Evolutionary conservation across 352 stramenopile species (phyloP).

Genomic region (Phytophthora multivora): DNA sequence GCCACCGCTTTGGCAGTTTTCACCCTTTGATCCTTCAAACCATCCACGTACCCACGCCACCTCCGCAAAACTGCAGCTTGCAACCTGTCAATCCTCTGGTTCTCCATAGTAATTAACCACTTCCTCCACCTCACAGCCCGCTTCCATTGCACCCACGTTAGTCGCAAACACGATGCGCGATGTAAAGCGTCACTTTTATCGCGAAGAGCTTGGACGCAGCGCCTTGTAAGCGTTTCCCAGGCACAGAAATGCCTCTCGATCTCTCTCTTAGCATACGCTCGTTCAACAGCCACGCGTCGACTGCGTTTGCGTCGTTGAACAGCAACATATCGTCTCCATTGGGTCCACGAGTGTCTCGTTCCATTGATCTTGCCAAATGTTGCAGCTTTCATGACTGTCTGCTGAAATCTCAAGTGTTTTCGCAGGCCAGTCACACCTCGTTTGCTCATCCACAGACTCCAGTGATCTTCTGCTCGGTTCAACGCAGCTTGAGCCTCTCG

Average conservation of each 20-base stretch:
- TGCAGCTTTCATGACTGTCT: slow-evolving; percentile 9
- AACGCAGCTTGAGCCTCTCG: slow-evolving; percentile 3
- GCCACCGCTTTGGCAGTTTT: not conserved
- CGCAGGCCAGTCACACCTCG: slow-evolving; percentile 7
- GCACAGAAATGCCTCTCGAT: slow-evolving; percentile 13
- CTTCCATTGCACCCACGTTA: slow-evolving; percentile 31
- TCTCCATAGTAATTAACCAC: slow-evolving; percentile 7
- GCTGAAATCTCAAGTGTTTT: slow-evolving; percentile 11
- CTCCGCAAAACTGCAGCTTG: not conserved
- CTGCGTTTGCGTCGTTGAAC: not conserved
- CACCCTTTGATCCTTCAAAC: slow-evolving; percentile 9
- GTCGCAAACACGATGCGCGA: slow-evolving; percentile 16
- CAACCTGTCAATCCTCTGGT: slow-evolving; percentile 5
- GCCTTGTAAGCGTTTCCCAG: slow-evolving; percentile 19
- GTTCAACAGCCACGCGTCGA: not conserved
- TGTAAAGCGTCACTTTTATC: slow-evolving; percentile 28
- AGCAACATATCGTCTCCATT: slow-evolving; percentile 18
- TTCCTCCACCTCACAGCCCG: slow-evolving; percentile 16
- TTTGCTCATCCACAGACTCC: slow-evolving; percentile 11
- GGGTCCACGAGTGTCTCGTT: not conserved
- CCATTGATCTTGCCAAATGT: slow-evolving; percentile 7
- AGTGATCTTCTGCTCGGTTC: slow-evolving; percentile 15
- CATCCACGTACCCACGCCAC: slow-evolving; percentile 11
- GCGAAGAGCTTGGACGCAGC: slow-evolving; percentile 2
- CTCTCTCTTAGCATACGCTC: not conserved